phyloP scores from a whole-genome alignment of 768 basidiomycete genomes.

The Trichaptum fuscoviolaceum region DNA sequence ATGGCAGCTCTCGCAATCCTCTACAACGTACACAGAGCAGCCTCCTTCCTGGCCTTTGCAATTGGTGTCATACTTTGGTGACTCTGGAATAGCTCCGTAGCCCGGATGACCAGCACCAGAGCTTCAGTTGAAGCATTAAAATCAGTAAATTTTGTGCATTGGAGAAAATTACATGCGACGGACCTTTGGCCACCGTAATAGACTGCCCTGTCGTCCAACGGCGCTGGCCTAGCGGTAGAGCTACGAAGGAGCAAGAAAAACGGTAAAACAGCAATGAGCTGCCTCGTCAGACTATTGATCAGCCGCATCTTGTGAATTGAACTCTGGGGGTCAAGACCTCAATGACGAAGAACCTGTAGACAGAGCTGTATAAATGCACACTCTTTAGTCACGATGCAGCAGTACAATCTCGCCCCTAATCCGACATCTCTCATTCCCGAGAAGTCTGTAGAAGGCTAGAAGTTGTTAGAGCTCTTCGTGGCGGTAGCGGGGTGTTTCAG shows the following conservation, averaged over 20 bases:
- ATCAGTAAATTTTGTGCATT: neutral
- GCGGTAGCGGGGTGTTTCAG: neutral
- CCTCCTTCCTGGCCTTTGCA: neutral
- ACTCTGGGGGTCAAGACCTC: neutral
- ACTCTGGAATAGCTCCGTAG: neutral
- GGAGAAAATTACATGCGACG: neutral
- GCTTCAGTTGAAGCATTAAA: neutral
- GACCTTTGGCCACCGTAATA: neutral
- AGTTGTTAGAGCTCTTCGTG: neutral
- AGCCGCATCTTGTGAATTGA: neutral
- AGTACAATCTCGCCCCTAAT: neutral
- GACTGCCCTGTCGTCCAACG: neutral
- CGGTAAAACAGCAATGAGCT: neutral
- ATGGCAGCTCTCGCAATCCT: neutral
- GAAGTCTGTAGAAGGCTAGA: neutral
- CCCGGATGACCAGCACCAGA: neutral
- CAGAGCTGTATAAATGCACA: neutral
- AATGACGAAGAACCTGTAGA: neutral
- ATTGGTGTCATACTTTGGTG: neutral
- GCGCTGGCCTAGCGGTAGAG: neutral
- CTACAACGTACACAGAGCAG: neutral
- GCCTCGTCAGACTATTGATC: neutral
- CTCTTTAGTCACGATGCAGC: neutral
- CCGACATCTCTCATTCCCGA: neutral
- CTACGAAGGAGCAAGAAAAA: neutral